Percentiles rank a stretch among this genome's conserved stretches.
Conservation (phyloP, 495 filamentous ascomycete species). For the Jackrogersella minutella region DNA sequence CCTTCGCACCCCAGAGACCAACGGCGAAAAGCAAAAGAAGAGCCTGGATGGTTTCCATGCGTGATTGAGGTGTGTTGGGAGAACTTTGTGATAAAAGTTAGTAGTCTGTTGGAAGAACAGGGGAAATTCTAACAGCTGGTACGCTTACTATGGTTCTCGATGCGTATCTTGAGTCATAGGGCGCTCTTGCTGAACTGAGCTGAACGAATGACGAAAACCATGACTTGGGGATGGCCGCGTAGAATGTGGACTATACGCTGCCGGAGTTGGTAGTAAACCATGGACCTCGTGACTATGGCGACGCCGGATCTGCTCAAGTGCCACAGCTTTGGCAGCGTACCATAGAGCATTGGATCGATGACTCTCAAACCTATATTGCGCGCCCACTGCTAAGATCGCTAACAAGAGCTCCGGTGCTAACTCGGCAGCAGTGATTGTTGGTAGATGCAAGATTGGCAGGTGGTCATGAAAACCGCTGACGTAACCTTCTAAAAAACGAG, state of each 20-base stretch:
- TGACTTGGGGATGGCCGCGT: slow-evolving; percentile 60
- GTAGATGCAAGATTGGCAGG: slow-evolving; percentile 73
- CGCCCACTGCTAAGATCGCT: slow-evolving; percentile 70
- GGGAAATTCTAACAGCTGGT: not conserved
- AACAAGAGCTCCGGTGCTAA: slow-evolving; percentile 67
- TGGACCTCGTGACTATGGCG: slow-evolving; percentile 61
- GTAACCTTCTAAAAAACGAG: slow-evolving; percentile 71
- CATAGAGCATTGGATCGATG: slow-evolving; percentile 73
- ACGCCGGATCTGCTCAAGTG: slow-evolving; percentile 61
- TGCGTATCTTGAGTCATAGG: slow-evolving; percentile 62
- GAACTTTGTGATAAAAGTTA: slow-evolving; percentile 46
- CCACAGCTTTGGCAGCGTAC: slow-evolving; percentile 68
- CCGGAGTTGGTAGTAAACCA: slow-evolving; percentile 56
- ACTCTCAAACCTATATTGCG: slow-evolving; percentile 75
- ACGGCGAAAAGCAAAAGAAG: slow-evolving; percentile 64
- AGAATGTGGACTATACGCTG: slow-evolving; percentile 60
- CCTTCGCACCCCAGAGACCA: slow-evolving; percentile 64
- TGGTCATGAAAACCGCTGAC: slow-evolving; percentile 73
- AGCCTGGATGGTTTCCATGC: slow-evolving; percentile 65
- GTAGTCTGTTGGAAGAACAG: not conserved
- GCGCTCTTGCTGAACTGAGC: slow-evolving; percentile 59
- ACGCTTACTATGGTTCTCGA: slow-evolving; percentile 58
- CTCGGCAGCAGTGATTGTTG: slow-evolving; percentile 63
- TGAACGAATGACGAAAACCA: slow-evolving; percentile 59
- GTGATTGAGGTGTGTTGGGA: slow-evolving; percentile 60